phyloP scores from a whole-genome alignment of 139 green algal genomes.

The Volvox africanus region DNA sequence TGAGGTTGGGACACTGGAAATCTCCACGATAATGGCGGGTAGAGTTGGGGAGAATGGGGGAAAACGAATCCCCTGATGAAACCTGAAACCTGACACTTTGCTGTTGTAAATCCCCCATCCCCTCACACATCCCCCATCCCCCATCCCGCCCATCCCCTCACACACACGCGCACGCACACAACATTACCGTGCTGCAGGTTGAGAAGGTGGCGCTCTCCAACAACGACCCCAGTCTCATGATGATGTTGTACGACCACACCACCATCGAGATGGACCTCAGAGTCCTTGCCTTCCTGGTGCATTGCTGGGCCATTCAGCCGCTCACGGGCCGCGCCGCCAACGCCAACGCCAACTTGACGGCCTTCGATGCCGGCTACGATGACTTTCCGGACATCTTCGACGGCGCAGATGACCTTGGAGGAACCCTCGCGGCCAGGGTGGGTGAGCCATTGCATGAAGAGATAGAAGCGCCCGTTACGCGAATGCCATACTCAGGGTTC shows the following conservation, averaged over 20 bases:
- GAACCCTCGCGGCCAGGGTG: conserved; percentile 25
- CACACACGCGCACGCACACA: background rate
- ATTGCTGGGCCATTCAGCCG: conserved; percentile 26
- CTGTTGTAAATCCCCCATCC: background rate
- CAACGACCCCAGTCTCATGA: conserved; percentile 38
- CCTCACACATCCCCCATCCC: background rate
- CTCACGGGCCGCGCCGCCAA: background rate
- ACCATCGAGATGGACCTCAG: conserved; percentile 34
- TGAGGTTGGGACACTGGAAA: too few relatives aligned
- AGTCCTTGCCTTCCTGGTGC: conserved; percentile 40
- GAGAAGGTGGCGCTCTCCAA: conserved; percentile 29
- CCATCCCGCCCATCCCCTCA: background rate
- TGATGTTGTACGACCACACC: conserved; percentile 29
- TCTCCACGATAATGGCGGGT: too few relatives aligned
- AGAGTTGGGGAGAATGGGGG: too few relatives aligned
- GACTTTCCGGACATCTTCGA: background rate
- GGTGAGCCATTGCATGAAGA: background rate
- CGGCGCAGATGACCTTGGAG: background rate
- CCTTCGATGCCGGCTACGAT: background rate
- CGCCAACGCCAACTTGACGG: background rate
- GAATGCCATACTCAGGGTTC: too few relatives aligned
- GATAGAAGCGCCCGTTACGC: too few relatives aligned
- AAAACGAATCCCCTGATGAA: too few relatives aligned
- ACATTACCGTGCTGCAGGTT: background rate
- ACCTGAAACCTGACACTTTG: too few relatives aligned